phyloP scores from a whole-genome alignment of 352 stramenopile species.

The Phytophthora meadii region DNA sequence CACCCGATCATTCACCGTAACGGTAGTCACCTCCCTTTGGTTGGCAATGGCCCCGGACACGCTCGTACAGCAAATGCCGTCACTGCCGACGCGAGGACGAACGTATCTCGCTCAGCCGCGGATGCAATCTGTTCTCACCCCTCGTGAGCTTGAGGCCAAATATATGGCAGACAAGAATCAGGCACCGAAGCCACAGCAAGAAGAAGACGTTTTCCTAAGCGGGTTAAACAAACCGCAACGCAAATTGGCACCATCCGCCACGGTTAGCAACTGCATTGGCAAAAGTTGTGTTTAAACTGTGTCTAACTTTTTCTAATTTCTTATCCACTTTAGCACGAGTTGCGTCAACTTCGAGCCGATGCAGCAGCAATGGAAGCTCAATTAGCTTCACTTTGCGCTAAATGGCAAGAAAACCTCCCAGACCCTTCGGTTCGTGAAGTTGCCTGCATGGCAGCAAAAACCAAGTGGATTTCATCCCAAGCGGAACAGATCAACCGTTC shows the following conservation, averaged over 20 bases:
- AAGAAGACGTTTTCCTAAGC: slow-evolving; percentile 47
- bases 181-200: neutral
- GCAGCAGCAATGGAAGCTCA: slow-evolving; percentile 48
- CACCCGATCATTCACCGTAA: neutral
- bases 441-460: slow-evolving; percentile 57
- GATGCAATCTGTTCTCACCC: neutral
- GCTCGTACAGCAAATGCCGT: slow-evolving; percentile 25
- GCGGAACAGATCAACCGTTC: slow-evolving; percentile 57
- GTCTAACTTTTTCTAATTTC: neutral
- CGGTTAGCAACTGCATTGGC: slow-evolving; percentile 24
- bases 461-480: slow-evolving; percentile 60
- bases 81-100: neutral
- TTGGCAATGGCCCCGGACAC: slow-evolving; percentile 29
- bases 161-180: slow-evolving; percentile 3
- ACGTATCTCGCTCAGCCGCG: slow-evolving; percentile 1
- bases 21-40: neutral
- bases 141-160: slow-evolving; percentile 15
- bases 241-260: slow-evolving; percentile 43
- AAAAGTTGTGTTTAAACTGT: neutral
- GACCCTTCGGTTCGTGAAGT: slow-evolving; percentile 37
- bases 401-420: slow-evolving; percentile 52
- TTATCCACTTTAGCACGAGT: slow-evolving; percentile 48
- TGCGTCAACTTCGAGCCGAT: slow-evolving; percentile 57
- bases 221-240: slow-evolving; percentile 40
- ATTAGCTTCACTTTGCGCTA: slow-evolving; percentile 46